Evolutionary conservation across 306 rosid genomes (phyloP).

Genomic region (barrel medic (Medicago truncatula)): DNA sequence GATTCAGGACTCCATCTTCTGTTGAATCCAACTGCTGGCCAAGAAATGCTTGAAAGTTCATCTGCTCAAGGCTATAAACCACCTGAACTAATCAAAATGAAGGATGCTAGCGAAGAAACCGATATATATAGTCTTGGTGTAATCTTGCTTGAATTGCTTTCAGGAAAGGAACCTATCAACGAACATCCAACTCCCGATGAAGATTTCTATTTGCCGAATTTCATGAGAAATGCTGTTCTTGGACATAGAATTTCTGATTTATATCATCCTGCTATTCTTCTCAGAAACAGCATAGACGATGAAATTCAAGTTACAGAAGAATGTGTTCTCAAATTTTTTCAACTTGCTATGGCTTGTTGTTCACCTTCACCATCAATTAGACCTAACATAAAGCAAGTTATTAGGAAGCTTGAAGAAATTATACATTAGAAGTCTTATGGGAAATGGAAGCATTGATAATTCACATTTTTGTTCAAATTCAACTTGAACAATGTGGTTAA

Average conservation of each 20-base stretch:
- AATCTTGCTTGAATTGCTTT: slow-evolving; percentile 78
- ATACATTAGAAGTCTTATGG: slow-evolving; percentile 51
- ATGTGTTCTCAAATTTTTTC: slow-evolving; percentile 67
- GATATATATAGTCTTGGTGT: slow-evolving; percentile 88
- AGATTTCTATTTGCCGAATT: slow-evolving; percentile 83
- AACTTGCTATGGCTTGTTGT: slow-evolving; percentile 90
- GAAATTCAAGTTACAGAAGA: slow-evolving; percentile 57
- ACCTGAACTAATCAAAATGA: slow-evolving; percentile 88
- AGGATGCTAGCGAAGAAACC: slow-evolving; percentile 66
- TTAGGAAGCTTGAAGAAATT: slow-evolving; percentile 81
- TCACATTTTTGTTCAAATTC: slow-evolving; percentile 39
- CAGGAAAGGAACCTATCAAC: slow-evolving; percentile 79
- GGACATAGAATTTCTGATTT: slow-evolving; percentile 75
- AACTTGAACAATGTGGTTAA: slow-evolving; percentile 38
- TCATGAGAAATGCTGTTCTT: slow-evolving; percentile 78
- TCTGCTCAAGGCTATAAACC: slow-evolving; percentile 86
- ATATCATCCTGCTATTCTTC: slow-evolving; percentile 82
- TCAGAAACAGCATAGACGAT: slow-evolving; percentile 45
- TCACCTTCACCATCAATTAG: slow-evolving; percentile 82
- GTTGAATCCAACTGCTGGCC: slow-evolving; percentile 75
- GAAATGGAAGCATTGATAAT: slow-evolving; percentile 21
- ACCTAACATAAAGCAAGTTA: slow-evolving; percentile 75
- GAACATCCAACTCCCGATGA: slow-evolving; percentile 80
- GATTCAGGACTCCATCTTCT: slow-evolving; percentile 86
- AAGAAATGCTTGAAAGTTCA: slow-evolving; percentile 83